Base-by-base conservation (phyloP, 192 early-diverging fungal genomes). In the Coemansia sp. region DNA sequence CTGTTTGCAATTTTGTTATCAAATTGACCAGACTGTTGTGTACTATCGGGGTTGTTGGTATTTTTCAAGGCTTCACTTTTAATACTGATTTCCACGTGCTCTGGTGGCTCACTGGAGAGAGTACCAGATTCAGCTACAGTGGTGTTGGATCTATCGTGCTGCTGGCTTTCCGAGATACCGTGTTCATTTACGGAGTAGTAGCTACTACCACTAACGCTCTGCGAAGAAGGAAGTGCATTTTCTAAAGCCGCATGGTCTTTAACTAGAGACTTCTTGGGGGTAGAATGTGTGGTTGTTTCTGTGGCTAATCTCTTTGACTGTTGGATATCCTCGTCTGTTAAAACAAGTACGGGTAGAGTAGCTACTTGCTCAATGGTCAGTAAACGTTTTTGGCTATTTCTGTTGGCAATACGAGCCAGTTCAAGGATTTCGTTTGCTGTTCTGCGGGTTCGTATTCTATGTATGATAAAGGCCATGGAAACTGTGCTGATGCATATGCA, bases 321-420 rank as follows among this genome's bases (percentile, higher is more conserved):
- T 37, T 62, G 36, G n/a, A 81, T 81, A 46, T 81, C 78, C 5
- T 69, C 64, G 15, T 64, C 62, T 0, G 69, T 76, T 37, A 81
- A 62, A 7, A 63, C 61, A 47, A 62, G 41, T 2, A 72, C 58
- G 7, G 60, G 67, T 2, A 81, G 61, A 15, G 62, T 55, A 7
- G 37, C 10, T 5, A 76, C 41, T 41, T 81, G 69, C 40, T 51
- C 67, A 16, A 69, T 49, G 3, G 70, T 72, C 8, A 81, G 64
- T 10, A 68, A 10, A 15, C 70, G 66, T 36, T 65, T 68, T 7
- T 9, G 19, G 11, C 39, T 56, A 10, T 64, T 49, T 18, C 43
- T 40, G 18, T 61, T 32, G 11, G 40, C 11, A 18, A 65, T 62
- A 43, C 60, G 61, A 0, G 40, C 49, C n/a, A 66, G 21, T 45